Percentiles rank a stretch among this genome's conserved stretches.
These are phyloP conservation scores for Gymnopus androsaceus DNA, from an alignment of 1,284 basidiomycete species.

Conservation along the genomic window DNA sequence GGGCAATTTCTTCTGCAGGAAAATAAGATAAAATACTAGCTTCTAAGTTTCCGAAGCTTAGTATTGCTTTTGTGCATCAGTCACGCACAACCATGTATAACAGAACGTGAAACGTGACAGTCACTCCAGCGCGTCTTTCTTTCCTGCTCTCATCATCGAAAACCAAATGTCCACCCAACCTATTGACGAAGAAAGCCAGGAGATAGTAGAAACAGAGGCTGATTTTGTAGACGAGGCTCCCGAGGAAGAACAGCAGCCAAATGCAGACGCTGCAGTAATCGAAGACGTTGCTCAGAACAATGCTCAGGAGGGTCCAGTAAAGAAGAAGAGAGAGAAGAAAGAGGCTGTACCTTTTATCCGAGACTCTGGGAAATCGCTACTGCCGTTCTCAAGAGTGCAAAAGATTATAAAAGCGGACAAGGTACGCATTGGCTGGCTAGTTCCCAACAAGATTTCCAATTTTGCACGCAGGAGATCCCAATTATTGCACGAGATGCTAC, in stretches of 20 bases:
- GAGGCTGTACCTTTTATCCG: slow-evolving; percentile 35
- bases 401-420: slow-evolving; percentile 81
- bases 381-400: slow-evolving; percentile 75
- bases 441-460: not conserved
- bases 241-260: not conserved
- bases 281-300: no score
- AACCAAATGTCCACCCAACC: no score
- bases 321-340: slow-evolving; percentile 34
- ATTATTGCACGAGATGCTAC: slow-evolving; percentile 73
- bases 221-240: not conserved
- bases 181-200: no score
- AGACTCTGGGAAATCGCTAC: slow-evolving; percentile 62
- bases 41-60: no score
- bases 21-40: no score
- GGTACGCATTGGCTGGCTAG: slow-evolving; percentile 35
- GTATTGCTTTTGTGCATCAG: no score
- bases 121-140: no score
- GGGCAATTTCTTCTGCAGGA: no score
- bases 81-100: no score
- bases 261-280: not conserved
- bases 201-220: no score
- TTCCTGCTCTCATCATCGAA: no score
- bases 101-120: no score
- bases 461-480: slow-evolving; percentile 61
- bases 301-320: slow-evolving; percentile 6